These are phyloP conservation scores for Jacaranda copaia DNA, from an alignment of 257 asterid genomes.

Conservation along the genomic window DNA sequence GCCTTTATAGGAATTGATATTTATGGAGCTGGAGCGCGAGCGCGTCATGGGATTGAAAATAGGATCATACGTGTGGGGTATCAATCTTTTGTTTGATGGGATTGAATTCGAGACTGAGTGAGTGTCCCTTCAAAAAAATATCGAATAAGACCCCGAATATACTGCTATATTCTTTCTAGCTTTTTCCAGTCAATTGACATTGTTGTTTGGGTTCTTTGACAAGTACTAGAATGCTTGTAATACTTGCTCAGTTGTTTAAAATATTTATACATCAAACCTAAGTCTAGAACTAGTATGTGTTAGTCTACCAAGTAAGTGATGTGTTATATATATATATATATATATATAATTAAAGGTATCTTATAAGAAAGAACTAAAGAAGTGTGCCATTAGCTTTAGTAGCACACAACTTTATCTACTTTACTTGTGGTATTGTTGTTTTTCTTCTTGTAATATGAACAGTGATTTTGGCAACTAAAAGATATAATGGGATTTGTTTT, in stretches of 20 bases:
- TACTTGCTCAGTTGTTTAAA: background rate
- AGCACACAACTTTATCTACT: background rate
- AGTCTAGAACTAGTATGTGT: background rate
- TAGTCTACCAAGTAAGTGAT: background rate
- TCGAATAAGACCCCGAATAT: slow-evolving; percentile 4
- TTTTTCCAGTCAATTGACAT: slow-evolving; percentile 3
- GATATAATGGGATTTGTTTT: background rate
- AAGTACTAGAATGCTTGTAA: background rate
- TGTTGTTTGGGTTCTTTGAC: slow-evolving; percentile 20
- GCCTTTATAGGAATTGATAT: slow-evolving; percentile 16
- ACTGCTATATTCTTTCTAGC: background rate
- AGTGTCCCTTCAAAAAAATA: background rate
- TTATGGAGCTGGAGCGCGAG: too few species aligned
- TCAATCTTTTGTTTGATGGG: background rate
- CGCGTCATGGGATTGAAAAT: background rate
- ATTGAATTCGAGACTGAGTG: background rate
- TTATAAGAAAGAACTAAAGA: background rate
- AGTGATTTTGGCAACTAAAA: background rate
- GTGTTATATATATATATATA: background rate
- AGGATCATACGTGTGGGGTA: slow-evolving; percentile 13
- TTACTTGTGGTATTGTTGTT: too few species aligned
- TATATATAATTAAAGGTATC: background rate
- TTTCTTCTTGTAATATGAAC: background rate
- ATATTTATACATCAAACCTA: background rate
- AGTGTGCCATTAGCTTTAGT: background rate